Percentiles rank a stretch among this genome's conserved stretches.
Conservation (phyloP, 2,329 filamentous ascomycete species). For the Graphiopsis chlorocephala region DNA sequence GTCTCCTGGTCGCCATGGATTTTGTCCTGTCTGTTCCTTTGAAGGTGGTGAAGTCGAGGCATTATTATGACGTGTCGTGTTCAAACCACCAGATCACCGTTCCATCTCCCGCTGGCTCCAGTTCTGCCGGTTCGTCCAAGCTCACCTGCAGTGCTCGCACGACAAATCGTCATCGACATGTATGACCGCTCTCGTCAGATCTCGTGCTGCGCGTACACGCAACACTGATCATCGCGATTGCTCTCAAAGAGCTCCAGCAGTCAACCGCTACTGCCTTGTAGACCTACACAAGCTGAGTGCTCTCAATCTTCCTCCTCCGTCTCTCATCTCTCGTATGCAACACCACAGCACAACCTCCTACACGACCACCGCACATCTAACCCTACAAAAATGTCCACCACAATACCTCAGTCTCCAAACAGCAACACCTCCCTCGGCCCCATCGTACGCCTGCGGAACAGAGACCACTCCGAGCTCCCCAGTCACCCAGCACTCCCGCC, state of each 20-base stretch:
- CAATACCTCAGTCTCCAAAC: background rate
- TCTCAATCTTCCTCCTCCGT: background rate
- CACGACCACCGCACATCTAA: background rate
- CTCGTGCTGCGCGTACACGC: background rate
- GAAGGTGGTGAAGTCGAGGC: background rate
- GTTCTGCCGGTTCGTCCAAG: background rate
- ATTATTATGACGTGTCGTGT: background rate
- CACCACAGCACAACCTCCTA: background rate
- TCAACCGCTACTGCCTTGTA: background rate
- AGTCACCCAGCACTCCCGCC: conserved; percentile 32
- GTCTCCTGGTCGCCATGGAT: background rate
- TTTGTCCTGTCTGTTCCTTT: background rate
- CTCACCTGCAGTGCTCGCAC: background rate
- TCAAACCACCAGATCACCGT: background rate
- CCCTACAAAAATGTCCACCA: background rate
- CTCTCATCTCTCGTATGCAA: background rate
- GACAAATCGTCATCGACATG: background rate
- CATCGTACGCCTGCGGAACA: conserved; percentile 34
- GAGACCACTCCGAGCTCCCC: conserved; percentile 33
- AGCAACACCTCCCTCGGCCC: conserved; percentile 19
- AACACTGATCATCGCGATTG: background rate
- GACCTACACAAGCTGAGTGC: background rate
- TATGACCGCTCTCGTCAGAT: background rate
- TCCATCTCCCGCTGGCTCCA: background rate
- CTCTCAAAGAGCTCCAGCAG: background rate